Evolutionary conservation across 1,139 yeast genomes (phyloP), one percentile per base, ranked within the genome.

Genomic region (Debaryomycetaceae sp.): DNA sequence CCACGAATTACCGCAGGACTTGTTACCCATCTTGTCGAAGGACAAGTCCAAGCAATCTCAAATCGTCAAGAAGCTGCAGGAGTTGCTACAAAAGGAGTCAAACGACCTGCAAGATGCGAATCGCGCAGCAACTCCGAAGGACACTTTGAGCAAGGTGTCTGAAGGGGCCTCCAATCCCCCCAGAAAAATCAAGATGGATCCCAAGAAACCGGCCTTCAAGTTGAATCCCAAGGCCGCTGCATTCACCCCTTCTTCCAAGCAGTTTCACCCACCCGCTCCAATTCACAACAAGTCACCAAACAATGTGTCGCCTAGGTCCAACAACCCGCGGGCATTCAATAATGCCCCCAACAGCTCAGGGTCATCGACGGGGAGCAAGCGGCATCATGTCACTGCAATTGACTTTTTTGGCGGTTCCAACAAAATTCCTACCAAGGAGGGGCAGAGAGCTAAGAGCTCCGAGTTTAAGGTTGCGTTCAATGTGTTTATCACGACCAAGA

Each of bases 211-310:
- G 5, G 71, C 76, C 4, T 81, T 80, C 58, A 79, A 76, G 52
- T 74, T 81, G 51, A 81, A 80, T 49, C 83, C 86, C 7, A 74
- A 77, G 38, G 84, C 88, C 2, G 77, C 81, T 4, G 66, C 81
- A 0, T 83, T 83, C 46, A 78, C 83, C 4, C 89, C 91, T 3
- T 59, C 73, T 3, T 25, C 19, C 3, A 44, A 40, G 16, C 52
- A 43, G 41, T 66, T 63, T 23, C 51, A 41, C 32, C 62, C 53
- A 34, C 57, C 61, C 26, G 51, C 56, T 44, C 44, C 50, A 20
- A 45, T 38, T 34, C 54, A 36, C 39, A 34, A 27, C 40, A 42
- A 30, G 46, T 45, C 62, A 3, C 53, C 65, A 5, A 57, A 49
- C 34, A 55, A 51, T 35, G 59, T 57, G 13, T 58, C 65, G 4